phyloP scores from a whole-genome alignment of 148 eudicot genomes.

The Amaranthus palmeri region DNA sequence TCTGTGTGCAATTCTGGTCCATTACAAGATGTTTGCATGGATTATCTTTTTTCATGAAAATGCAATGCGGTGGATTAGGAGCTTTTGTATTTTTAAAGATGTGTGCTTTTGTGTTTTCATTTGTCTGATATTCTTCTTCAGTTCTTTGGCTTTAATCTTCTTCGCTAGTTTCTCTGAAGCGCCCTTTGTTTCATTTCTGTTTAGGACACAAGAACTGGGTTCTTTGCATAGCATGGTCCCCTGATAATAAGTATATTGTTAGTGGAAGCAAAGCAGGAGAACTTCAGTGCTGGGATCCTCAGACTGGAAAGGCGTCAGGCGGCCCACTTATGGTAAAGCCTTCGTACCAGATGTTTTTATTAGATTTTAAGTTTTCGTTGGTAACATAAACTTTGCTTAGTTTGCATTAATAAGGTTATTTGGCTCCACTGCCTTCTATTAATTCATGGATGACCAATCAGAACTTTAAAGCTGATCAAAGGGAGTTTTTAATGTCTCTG shows the following conservation, averaged over 20 bases:
- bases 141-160: background rate
- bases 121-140: background rate
- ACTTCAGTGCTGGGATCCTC: constrained; percentile 88
- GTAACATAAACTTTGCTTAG: background rate
- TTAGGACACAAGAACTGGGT: constrained; percentile 98
- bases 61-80: background rate
- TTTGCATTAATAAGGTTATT: background rate
- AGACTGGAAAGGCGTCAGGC: constrained; percentile 76
- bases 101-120: background rate
- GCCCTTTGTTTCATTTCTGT: background rate
- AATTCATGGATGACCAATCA: too few species aligned
- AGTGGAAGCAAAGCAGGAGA: constrained; percentile 98
- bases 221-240: constrained; percentile 95
- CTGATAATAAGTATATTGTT: constrained; percentile 91
- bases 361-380: background rate
- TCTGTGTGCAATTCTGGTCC: too few species aligned
- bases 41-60: too few species aligned
- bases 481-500: background rate
- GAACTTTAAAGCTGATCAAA: background rate
- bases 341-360: background rate
- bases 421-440: background rate
- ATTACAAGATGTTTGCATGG: too few species aligned
- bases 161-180: background rate
- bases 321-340: constrained; percentile 58
- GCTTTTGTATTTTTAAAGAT: background rate